phyloP scores from a whole-genome alignment of 2,329 filamentous ascomycete species.

The Neofusicoccum parvum region DNA sequence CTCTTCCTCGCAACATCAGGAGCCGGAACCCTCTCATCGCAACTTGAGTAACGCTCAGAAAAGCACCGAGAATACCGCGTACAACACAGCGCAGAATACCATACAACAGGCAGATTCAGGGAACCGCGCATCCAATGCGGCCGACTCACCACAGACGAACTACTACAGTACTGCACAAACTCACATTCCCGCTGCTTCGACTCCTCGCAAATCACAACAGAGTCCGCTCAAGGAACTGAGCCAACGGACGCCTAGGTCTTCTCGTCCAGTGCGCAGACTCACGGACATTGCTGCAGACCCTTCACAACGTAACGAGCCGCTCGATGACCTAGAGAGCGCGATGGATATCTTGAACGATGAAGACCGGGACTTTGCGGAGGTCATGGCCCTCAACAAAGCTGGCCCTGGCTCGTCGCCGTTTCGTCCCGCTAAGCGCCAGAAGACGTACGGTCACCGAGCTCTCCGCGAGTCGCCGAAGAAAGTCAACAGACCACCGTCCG shows the following conservation, averaged over 20 bases:
- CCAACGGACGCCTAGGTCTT: constrained; percentile 17
- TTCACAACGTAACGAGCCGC: constrained; percentile 26
- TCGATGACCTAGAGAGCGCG: constrained; percentile 7
- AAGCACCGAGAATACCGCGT: background rate
- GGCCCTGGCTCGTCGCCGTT: constrained; percentile 10
- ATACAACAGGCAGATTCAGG: background rate
- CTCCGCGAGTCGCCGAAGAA: constrained; percentile 14
- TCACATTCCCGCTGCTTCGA: constrained; percentile 34
- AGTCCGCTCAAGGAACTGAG: background rate
- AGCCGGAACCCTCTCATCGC: background rate
- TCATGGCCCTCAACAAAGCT: constrained; percentile 11
- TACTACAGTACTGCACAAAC: constrained; percentile 38
- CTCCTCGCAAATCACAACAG: background rate
- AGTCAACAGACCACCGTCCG: background rate
- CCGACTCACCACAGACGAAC: background rate
- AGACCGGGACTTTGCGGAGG: constrained; percentile 26
- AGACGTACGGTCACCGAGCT: constrained; percentile 12
- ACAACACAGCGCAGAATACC: background rate
- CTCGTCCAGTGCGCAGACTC: constrained; percentile 30
- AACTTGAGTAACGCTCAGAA: background rate
- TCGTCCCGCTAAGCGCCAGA: constrained; percentile 18
- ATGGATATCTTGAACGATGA: constrained; percentile 29
- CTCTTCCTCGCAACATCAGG: background rate
- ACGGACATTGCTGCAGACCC: constrained; percentile 40
- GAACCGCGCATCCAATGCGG: background rate